Conservation (phyloP, 768 basidiomycete species). For the Tubosaeta brunneosetosa region DNA sequence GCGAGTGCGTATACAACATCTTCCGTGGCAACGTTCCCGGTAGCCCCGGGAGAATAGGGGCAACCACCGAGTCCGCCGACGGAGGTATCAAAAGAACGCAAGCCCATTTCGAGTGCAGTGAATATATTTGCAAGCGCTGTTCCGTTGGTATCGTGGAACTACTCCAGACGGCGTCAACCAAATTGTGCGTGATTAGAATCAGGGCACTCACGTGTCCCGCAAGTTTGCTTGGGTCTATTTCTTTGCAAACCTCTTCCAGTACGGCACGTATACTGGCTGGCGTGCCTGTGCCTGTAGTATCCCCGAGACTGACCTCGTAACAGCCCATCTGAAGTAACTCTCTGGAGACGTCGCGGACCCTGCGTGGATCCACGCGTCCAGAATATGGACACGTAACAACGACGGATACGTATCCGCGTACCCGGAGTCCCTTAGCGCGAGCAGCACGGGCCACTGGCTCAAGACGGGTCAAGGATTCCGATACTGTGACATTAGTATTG, state of each 20-base stretch:
- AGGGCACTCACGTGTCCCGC: constrained; percentile 48
- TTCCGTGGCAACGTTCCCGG: constrained; percentile 93
- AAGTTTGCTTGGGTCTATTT: constrained; percentile 58
- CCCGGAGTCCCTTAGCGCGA: constrained; percentile 54
- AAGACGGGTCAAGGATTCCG: constrained; percentile 64
- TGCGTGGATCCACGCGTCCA: constrained; percentile 62
- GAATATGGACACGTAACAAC: constrained; percentile 82
- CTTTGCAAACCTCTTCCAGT: constrained; percentile 63
- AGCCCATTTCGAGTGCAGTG: constrained; percentile 63
- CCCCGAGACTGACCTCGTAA: constrained; percentile 88
- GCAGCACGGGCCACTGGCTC: constrained; percentile 61
- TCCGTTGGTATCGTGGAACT: constrained; percentile 92
- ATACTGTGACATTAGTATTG: constrained; percentile 74
- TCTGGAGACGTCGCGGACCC: constrained; percentile 65
- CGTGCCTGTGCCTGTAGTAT: constrained; percentile 86
- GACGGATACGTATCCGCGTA: constrained; percentile 84
- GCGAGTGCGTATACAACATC: constrained; percentile 81
- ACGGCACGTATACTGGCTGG: constrained; percentile 64
- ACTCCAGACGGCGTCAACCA: background rate
- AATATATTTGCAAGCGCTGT: constrained; percentile 76
- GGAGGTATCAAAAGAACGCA: constrained; percentile 78
- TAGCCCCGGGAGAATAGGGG: constrained; percentile 93
- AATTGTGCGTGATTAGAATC: too few species aligned
- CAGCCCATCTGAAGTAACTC: constrained; percentile 85
- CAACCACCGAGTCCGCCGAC: constrained; percentile 93